These are phyloP conservation scores for Ajuga chamaepitys DNA, from an alignment of 257 asterid species.

Conservation along the genomic window DNA sequence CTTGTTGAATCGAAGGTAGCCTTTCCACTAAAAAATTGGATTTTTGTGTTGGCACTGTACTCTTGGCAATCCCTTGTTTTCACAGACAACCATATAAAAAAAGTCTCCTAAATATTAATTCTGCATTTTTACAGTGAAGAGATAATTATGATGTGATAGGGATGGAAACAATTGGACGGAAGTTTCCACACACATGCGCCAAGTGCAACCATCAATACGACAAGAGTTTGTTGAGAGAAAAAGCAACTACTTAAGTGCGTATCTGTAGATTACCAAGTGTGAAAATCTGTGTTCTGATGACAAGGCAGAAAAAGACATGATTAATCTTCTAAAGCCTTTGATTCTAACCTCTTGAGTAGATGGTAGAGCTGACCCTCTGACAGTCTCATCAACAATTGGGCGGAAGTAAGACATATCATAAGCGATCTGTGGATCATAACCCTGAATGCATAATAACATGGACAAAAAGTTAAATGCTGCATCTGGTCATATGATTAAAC, in stretches of 20 bases:
- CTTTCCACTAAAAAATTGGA: background rate
- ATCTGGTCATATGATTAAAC: conserved; percentile 2
- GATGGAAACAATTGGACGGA: background rate
- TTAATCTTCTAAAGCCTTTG: background rate
- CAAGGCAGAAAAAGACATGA: background rate
- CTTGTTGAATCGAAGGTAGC: background rate
- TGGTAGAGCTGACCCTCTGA: conserved; percentile 56
- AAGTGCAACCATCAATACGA: background rate
- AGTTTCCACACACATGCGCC: background rate
- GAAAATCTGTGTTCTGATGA: background rate
- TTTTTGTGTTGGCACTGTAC: background rate
- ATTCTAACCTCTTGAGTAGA: conserved; percentile 82
- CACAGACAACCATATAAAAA: background rate
- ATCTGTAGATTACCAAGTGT: background rate
- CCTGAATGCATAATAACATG: conserved; percentile 37
- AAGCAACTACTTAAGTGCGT: background rate
- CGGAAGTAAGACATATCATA: conserved; percentile 78
- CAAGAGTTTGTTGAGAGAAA: background rate
- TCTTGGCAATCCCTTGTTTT: background rate
- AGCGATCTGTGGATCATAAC: conserved; percentile 76
- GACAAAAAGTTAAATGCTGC: background rate
- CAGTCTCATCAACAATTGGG: conserved; percentile 70
- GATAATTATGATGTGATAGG: background rate
- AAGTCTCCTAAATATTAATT: background rate
- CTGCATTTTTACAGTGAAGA: background rate